Base-by-base conservation (phyloP, 2,329 filamentous ascomycete genomes). In the Dothiorella sarmentorum region DNA sequence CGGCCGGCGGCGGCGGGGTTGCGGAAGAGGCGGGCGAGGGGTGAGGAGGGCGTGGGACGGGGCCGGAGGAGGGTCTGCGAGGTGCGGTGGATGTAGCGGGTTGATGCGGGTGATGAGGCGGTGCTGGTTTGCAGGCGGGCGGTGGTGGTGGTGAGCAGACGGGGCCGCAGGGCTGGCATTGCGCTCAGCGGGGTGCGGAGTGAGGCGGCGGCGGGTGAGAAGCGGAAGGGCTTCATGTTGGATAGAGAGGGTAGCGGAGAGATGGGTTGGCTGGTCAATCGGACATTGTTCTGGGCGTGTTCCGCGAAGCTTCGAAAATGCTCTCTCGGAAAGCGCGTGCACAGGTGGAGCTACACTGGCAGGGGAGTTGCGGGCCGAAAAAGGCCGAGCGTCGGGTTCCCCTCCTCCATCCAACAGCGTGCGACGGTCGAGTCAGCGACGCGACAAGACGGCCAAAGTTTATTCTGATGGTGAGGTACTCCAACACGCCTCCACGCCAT, bases 111-210 rank as follows among this genome's bases (percentile, higher is more conserved):
- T 61, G 67, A 67, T 7, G 65, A 35, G 44, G 65, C 60, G 5
- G 33, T 7, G 63, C 60, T 33, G 60, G n/a, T n/a, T n/a, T 61
- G 66, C 44, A 58, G 74, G 33, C 56, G 56, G 35, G 37, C n/a
- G 27, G 24, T 9, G 40, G 62, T 56, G 53, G 62, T 56, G 53
- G 65, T 63, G 49, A 53, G 22, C 33, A 64, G 47, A 27, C 58
- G 59, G 13, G 63, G 37, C 11, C 18, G 55, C 13, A 38, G 15
- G 6, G 24, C n/a, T 13, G 22, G 27, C 9, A 7, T 38, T 22
- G 13, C 3, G 27, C 37, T 13, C 38, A 60, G 59, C 10, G 65
- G 63, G 18, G 22, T 27, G 56, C 31, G 43, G 60, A 58, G 20
- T 61, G 37, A 6, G 47, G 59, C 17, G 58, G 52, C 66, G 62